These are phyloP conservation scores for Hydnum rufescens DNA, from an alignment of 768 basidiomycete genomes.

Conservation along the genomic window DNA sequence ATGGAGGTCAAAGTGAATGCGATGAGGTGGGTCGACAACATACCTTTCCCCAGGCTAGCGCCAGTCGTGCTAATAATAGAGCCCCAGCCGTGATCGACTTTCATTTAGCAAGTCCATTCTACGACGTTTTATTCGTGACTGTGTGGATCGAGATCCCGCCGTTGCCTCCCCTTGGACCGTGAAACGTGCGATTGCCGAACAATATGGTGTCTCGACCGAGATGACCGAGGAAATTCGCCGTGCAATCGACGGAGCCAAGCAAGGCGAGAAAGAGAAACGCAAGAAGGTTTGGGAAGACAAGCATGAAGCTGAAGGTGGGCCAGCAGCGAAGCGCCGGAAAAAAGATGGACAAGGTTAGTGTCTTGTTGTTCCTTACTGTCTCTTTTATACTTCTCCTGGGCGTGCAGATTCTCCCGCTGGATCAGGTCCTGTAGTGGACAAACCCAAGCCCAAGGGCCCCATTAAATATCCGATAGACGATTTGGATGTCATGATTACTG, in stretches of 20 bases:
- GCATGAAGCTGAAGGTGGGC: constrained; percentile 36
- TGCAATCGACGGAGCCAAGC: constrained; percentile 61
- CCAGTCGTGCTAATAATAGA: neutral
- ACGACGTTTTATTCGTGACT: constrained; percentile 88
- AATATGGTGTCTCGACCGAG: constrained; percentile 65
- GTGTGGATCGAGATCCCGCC: constrained; percentile 78
- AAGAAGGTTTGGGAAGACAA: constrained; percentile 78
- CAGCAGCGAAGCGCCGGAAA: constrained; percentile 67
- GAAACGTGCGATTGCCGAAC: constrained; percentile 62
- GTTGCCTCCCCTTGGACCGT: constrained; percentile 94
- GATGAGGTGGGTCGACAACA: constrained; percentile 44
- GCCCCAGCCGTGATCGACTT: constrained; percentile 69
- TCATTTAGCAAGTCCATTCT: constrained; percentile 95
- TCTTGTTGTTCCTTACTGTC: neutral
- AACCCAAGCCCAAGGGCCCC: constrained; percentile 52
- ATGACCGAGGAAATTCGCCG: constrained; percentile 75
- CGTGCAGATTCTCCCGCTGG: neutral
- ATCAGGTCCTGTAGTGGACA: constrained; percentile 23
- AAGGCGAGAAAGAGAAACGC: constrained; percentile 79
- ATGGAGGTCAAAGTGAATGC: constrained; percentile 65
- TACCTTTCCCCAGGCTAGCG: neutral
- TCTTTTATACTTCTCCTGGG: neutral
- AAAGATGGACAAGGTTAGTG: constrained; percentile 49
- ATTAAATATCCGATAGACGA: constrained; percentile 88
- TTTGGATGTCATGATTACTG: constrained; percentile 57